phyloP scores from a whole-genome alignment of 441 rosid species.

The Viola pubescens region DNA sequence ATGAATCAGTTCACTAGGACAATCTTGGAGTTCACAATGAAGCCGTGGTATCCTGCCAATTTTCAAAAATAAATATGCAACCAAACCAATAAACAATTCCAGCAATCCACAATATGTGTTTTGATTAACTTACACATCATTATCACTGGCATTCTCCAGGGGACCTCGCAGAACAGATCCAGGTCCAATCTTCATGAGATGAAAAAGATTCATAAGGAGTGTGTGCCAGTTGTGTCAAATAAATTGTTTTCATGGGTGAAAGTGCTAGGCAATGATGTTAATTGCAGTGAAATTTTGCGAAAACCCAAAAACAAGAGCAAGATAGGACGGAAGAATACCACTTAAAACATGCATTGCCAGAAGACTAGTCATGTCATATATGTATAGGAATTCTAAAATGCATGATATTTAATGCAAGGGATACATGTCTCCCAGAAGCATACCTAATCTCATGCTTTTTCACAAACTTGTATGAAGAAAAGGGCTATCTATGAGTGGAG shows the following conservation, averaged over 20 bases:
- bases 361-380: no score
- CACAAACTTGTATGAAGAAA: no score
- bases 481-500: no score
- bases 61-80: conserved; percentile 20
- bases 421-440: no score
- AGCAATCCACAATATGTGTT: background rate
- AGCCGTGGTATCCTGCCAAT: conserved; percentile 58
- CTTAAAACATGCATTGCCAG: no score
- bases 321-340: no score
- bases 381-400: no score
- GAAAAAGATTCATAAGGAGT: background rate
- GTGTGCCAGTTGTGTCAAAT: background rate
- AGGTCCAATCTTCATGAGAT: conserved; percentile 63
- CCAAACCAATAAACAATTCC: conserved; percentile 10
- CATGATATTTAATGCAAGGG: no score
- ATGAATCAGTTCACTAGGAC: conserved; percentile 78
- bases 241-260: conserved; percentile 12
- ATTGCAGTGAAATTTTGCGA: background rate
- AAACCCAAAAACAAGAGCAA: no score
- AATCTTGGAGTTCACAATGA: conserved; percentile 66
- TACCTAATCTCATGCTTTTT: no score
- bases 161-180: conserved; percentile 76
- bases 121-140: conserved; percentile 59
- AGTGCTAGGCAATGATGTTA: background rate
- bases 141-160: conserved; percentile 60